Evolutionary conservation across 192 early-diverging fungal genomes (phyloP), one percentile per base, ranked within the genome.

Genomic region (Diversispora epigaea): DNA sequence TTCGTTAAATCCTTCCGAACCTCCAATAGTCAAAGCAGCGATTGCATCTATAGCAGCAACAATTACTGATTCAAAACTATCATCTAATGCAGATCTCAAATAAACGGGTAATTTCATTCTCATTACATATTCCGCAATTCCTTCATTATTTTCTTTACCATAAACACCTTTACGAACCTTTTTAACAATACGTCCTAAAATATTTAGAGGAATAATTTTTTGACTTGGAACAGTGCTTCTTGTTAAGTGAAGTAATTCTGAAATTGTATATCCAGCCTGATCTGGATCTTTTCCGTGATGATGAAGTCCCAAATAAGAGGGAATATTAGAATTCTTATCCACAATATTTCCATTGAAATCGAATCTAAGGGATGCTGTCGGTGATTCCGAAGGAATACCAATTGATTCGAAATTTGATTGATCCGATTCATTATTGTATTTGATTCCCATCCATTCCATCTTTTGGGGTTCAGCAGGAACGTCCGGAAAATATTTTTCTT

Each of bases 241-340:
- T 58, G 90, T 87, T 49, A 97, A 81, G 77, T 93, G 89, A 40
- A 95, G 79, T 14, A 97, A 77, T 80, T 97, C 95, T 0, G 89
- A 83, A 0, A 95, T 76, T 0, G 93, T 93, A 80, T 96, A 98
- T 39, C 96, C 96, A 19, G 96, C 89, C 67, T 88, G 84, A 0
- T 89, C 89, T 11, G 96, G 94, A 40, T 92, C 86, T 19, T 90
- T 89, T 7, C 94, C 94, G 73, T 98, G 96, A 79, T 98, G 96
- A 83, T 96, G 93, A 11, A 98, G 82, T 6, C 93, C 96, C 1
- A 81, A 79, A 66, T 89, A 81, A 0, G 82, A 77, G 2, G 92
- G 88, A 2, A 90, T 79, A 3, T 92, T 81, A 7, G 68, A 68
- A 14, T 71, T 76, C n/a, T 81, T 81, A 12, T 84, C 82, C 47